Evolutionary conservation across 139 green algal genomes (phyloP), one percentile per base, ranked within the genome.

Genomic region (Auxenochlorella pyrenoidosa): DNA sequence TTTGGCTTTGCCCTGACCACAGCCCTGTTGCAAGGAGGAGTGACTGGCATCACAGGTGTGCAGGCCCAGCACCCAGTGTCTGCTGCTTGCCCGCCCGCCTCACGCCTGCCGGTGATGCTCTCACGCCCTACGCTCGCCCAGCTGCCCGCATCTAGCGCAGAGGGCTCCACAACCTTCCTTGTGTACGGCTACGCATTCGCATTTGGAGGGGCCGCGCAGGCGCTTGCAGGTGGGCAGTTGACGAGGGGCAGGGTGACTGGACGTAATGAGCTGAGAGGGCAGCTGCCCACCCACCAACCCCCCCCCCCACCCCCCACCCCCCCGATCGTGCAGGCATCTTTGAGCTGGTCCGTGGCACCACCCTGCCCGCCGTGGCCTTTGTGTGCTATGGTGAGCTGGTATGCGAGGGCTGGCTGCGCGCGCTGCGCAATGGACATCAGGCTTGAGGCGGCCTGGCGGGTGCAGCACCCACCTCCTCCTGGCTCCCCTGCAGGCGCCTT

Each of bases 281-380:
- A n/a, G n/a, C n/a, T n/a, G n/a, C n/a, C n/a, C n/a, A n/a, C n/a
- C n/a, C n/a, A n/a, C n/a, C n/a, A n/a, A n/a, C n/a, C n/a, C n/a
- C n/a, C n/a, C n/a, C n/a, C n/a, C n/a, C n/a, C n/a, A n/a, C n/a
- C n/a, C 92, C 92, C 34, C 60, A 93, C 47, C 90, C 86, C 1
- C 93, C 95, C 88, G 86, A 94, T 28, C 71, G 94, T 38, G 94
- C 93, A 36, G 94, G 94, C 59, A 92, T 95, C 30, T 91, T 95
- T 16, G 92, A 96, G 87, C 90, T 95, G 66, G 80, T 72, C 15
- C 81, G 87, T 12, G 91, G 92, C 71, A 94, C 93, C 83, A 94
- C 91, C 1, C 95, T 96, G 91, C 93, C 82, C 36, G 92, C 92
- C 18, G 93, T 92, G 2, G 94, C 90, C 40, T 95, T 96, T 81